Percentiles rank a stretch among this genome's conserved stretches.
Evolutionary conservation across 805 yeast species (phyloP).

Genomic region (Candida ficus): DNA sequence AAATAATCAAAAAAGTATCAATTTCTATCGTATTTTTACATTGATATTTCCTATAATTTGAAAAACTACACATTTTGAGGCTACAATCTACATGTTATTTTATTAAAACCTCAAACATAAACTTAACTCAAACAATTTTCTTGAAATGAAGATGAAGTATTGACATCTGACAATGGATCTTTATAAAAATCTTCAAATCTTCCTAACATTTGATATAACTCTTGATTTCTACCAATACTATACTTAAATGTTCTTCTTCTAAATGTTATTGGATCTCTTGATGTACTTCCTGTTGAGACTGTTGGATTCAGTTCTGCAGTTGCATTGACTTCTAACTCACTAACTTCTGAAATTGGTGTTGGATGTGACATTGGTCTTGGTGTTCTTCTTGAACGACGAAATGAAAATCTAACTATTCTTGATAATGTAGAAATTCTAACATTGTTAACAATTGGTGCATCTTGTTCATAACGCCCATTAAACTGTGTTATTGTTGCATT

Average conservation of each 20-base stretch:
- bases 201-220: slow-evolving; percentile 13
- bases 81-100: too few relatives aligned
- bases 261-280: slow-evolving; percentile 2
- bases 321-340: background rate
- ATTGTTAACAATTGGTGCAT: background rate
- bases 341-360: background rate
- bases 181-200: slow-evolving; percentile 11
- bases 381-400: slow-evolving; percentile 1
- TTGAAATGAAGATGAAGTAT: too few relatives aligned
- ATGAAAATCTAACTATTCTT: slow-evolving; percentile 6
- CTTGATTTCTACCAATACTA: slow-evolving; percentile 11
- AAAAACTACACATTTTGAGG: background rate
- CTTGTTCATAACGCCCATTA: too few relatives aligned
- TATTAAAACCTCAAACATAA: too few relatives aligned
- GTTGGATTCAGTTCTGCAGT: background rate
- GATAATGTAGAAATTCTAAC: background rate
- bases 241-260: slow-evolving; percentile 8
- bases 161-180: background rate
- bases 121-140: too few relatives aligned
- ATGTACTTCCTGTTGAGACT: slow-evolving; percentile 3
- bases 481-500: background rate
- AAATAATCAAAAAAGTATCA: too few relatives aligned
- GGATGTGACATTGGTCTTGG: slow-evolving; percentile 2
- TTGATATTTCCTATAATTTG: too few relatives aligned
- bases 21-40: too few relatives aligned